Evolutionary conservation across 352 stramenopile genomes (phyloP).

Genomic region (Plasmopara viticola): DNA sequence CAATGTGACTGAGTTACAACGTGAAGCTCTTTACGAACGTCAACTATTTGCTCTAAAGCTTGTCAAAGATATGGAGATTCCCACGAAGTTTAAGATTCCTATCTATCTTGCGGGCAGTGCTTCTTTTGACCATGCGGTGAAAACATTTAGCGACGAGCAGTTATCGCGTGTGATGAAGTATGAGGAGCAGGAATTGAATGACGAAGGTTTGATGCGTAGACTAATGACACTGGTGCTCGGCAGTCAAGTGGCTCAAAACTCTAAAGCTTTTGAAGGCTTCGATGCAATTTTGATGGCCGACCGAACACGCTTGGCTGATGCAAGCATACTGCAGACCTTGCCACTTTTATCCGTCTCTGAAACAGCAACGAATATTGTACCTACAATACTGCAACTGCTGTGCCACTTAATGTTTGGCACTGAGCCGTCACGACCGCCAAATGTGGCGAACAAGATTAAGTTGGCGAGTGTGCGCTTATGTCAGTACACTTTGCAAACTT

Average conservation of each 20-base stretch:
- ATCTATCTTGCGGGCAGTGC: slow-evolving; percentile 53
- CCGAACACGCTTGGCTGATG: slow-evolving; percentile 43
- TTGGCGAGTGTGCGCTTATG: slow-evolving; percentile 52
- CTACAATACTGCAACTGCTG: slow-evolving; percentile 60
- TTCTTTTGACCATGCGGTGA: slow-evolving; percentile 61
- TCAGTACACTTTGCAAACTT: slow-evolving; percentile 55
- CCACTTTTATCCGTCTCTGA: slow-evolving; percentile 45
- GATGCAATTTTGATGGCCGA: slow-evolving; percentile 42
- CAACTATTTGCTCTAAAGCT: slow-evolving; percentile 58
- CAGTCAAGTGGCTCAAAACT: slow-evolving; percentile 44
- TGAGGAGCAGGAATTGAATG: slow-evolving; percentile 41
- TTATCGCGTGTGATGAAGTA: slow-evolving; percentile 57
- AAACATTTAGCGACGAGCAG: slow-evolving; percentile 64
- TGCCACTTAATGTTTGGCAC: slow-evolving; percentile 75
- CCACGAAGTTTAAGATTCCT: slow-evolving; percentile 32
- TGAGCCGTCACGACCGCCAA: slow-evolving; percentile 36
- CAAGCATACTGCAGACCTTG: slow-evolving; percentile 51
- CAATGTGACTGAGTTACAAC: slow-evolving; percentile 34
- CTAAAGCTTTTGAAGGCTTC: slow-evolving; percentile 26
- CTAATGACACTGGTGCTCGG: slow-evolving; percentile 57
- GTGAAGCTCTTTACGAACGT: slow-evolving; percentile 47
- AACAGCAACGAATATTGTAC: slow-evolving; percentile 46
- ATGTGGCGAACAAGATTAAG: slow-evolving; percentile 55
- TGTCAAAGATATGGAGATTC: slow-evolving; percentile 44
- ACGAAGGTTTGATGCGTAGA: slow-evolving; percentile 25